A percentile compares a stretch with the other conserved stretches of the same genome.
phyloP scores from a whole-genome alignment of 306 rosid species.

The Vicia faba region DNA sequence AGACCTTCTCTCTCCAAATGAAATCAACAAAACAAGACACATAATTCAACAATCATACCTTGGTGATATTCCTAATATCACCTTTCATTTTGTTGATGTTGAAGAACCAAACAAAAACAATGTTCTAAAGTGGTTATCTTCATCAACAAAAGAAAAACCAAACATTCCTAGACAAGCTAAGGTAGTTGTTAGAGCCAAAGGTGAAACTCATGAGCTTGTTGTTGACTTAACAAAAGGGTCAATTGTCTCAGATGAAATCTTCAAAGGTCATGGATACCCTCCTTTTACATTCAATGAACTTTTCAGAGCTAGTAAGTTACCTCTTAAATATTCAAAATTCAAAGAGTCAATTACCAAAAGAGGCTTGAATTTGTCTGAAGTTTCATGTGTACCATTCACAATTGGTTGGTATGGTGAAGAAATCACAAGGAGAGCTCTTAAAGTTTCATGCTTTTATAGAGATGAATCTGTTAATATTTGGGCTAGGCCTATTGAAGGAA shows the following conservation, averaged over 20 bases:
- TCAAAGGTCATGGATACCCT: slow-evolving; percentile 76
- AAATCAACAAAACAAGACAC: slow-evolving; percentile 59
- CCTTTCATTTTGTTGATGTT: slow-evolving; percentile 71
- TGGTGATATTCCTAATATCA: slow-evolving; percentile 65
- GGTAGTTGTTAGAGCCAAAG: slow-evolving; percentile 64
- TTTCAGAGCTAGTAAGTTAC: slow-evolving; percentile 66
- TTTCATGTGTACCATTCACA: slow-evolving; percentile 84
- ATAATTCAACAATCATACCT: slow-evolving; percentile 58
- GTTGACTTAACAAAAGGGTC: slow-evolving; percentile 57
- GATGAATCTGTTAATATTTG: slow-evolving; percentile 69
- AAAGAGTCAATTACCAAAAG: slow-evolving; percentile 53
- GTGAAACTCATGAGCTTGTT: slow-evolving; percentile 63
- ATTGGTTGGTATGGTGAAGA: slow-evolving; percentile 81
- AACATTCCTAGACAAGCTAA: slow-evolving; percentile 65
- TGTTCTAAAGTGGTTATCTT: slow-evolving; percentile 72
- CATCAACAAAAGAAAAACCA: slow-evolving; percentile 34
- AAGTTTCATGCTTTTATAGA: slow-evolving; percentile 63
- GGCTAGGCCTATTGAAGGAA: slow-evolving; percentile 86
- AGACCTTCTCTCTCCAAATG: slow-evolving; percentile 69
- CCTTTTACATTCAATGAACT: slow-evolving; percentile 74
- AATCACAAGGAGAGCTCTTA: slow-evolving; percentile 60
- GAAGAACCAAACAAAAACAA: slow-evolving; percentile 75
- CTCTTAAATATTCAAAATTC: slow-evolving; percentile 59
- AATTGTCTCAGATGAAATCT: slow-evolving; percentile 54
- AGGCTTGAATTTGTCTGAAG: slow-evolving; percentile 69